phyloP scores from a whole-genome alignment of 371 early-diverging fungal species.

The Mortierella sp. region DNA sequence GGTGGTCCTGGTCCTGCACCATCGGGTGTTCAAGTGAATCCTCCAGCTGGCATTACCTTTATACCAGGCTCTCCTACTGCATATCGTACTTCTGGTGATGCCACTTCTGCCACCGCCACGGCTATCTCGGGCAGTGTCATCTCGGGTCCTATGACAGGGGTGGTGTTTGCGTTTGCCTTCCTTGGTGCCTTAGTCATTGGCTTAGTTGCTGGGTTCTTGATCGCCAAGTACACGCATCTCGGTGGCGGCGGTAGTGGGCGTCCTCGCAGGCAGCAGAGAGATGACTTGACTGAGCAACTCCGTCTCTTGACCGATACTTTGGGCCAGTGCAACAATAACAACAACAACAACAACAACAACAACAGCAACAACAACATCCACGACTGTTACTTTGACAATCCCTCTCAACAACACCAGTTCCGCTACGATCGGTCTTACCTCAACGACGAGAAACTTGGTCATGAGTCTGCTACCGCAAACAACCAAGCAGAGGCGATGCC shows the following conservation, averaged over 20 bases:
- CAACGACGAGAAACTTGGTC: not conserved
- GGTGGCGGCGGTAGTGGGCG: not conserved
- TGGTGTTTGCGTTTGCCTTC: constrained; percentile 2
- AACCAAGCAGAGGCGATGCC: not conserved
- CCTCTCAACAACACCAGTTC: not conserved
- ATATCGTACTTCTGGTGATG: not conserved
- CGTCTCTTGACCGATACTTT: not conserved
- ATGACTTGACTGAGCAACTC: not conserved
- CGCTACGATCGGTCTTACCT: not conserved
- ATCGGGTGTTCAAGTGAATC: not conserved
- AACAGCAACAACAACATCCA: not conserved
- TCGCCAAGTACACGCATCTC: not conserved
- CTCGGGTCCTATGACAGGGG: not conserved
- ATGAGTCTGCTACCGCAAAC: not conserved
- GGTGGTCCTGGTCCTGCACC: not conserved
- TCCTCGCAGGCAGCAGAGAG: not conserved
- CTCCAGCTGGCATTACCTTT: not conserved
- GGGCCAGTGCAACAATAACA: not conserved
- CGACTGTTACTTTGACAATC: not conserved
- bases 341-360: not conserved
- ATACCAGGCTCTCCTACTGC: not conserved
- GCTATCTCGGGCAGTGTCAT: not conserved
- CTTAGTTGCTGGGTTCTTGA: not conserved
- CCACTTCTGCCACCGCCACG: not conserved
- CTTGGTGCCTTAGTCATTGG: not conserved